Evolutionary conservation across 257 asterid species (phyloP).

Genomic region (Primulina eburnea): DNA sequence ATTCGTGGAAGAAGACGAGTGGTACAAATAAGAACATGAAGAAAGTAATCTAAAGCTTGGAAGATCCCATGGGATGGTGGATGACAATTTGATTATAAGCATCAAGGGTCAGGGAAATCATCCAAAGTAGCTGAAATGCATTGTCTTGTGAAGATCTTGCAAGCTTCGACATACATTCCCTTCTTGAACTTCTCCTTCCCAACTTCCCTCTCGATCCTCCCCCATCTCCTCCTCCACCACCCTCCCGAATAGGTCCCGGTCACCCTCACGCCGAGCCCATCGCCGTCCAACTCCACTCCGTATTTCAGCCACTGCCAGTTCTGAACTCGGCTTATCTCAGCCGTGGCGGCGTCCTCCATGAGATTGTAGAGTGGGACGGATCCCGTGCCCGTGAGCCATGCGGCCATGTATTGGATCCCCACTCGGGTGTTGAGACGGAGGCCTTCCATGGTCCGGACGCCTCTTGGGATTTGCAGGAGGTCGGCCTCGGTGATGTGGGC

Average conservation of each 20-base stretch:
- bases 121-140: slow-evolving; percentile 62
- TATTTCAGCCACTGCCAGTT: slow-evolving; percentile 96
- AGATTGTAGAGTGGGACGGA: slow-evolving; percentile 95
- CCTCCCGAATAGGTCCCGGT: slow-evolving; percentile 68
- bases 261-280: slow-evolving; percentile 79
- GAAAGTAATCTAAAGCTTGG: slow-evolving; percentile 43
- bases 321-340: slow-evolving; percentile 95
- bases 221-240: slow-evolving; percentile 92
- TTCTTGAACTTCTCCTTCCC: slow-evolving; percentile 66
- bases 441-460: slow-evolving; percentile 82
- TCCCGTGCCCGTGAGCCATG: slow-evolving; percentile 86
- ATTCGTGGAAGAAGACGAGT: too few species aligned
- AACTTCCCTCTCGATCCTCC: slow-evolving; percentile 72
- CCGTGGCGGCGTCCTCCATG: slow-evolving; percentile 98
- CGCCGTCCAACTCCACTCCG: slow-evolving; percentile 75
- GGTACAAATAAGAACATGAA: too few species aligned
- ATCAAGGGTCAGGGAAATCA: slow-evolving; percentile 82
- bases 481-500: slow-evolving; percentile 52
- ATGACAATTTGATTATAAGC: slow-evolving; percentile 73
- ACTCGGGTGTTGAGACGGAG: slow-evolving; percentile 87
- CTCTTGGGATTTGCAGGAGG: slow-evolving; percentile 69
- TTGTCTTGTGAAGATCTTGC: slow-evolving; percentile 72
- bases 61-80: slow-evolving; percentile 51
- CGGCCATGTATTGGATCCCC: slow-evolving; percentile 87
- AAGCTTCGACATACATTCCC: slow-evolving; percentile 81